Base-by-base conservation (phyloP, 1,139 yeast genomes). In the Hyphopichia fennica region DNA sequence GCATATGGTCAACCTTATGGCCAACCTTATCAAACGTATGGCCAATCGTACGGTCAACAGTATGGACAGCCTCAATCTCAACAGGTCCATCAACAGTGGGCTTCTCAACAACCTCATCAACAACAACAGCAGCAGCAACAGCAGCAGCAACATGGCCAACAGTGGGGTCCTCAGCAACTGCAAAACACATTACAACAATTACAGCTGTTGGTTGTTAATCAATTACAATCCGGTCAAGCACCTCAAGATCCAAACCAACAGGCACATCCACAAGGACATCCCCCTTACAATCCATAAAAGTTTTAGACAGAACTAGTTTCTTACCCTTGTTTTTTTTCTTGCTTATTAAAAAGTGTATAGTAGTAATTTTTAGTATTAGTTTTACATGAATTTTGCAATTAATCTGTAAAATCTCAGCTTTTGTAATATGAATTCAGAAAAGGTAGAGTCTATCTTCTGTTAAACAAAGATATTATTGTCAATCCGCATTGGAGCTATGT, bases 201-300 rank as follows among this genome's bases (percentile, higher is more conserved):
- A 31, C 68, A 65, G 41, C 68, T 63, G 41, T 42, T 64, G 39
- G 53, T 65, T 31, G 53, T 55, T 18, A 58, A 55, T 36, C 65
- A 62, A 39, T 46, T 60, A 20, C 35, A 23, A 25, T 13, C 22
- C 11, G 28, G 28, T 8, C 7, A 25, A 7, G 4, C 28, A 4
- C 28, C 28, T 25, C 28, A 25, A 20, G 9, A 20, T 11, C 28
- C 28, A 9, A 25, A 35, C 10, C 37, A 23, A 25, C 51, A 48
- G 28, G 50, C 40, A 22, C 49, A 38, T 14, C 40, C 40, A 25
- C 51, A 48, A 30, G 50, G 41, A 22, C 49, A 38, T 14, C 40
- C 40, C 7, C 40, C 40, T 7, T 38, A 38, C 17, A 38, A 38
- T 19, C 40, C 40, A 3, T 38, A n/a, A n/a, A n/a, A n/a, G n/a